phyloP scores from a whole-genome alignment of 73 alveolate species.

The Tetrahymena borealis region DNA sequence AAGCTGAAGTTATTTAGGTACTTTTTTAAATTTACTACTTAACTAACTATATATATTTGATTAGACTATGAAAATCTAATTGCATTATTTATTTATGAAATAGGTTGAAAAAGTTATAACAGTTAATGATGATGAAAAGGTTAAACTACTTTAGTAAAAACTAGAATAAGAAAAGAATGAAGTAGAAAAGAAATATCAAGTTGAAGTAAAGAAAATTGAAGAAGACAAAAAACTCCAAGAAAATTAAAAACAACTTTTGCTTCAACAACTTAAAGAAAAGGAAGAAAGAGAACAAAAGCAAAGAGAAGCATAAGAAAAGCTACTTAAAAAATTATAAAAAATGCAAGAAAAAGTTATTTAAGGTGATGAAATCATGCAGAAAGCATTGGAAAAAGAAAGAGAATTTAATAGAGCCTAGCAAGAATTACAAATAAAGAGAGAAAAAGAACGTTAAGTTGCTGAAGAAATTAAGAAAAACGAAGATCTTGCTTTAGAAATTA shows the following conservation, averaged over 20 bases:
- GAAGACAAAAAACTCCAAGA: constrained; percentile 71
- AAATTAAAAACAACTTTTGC: constrained; percentile 46
- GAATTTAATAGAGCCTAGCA: constrained; percentile 64
- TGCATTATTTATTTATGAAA: not conserved
- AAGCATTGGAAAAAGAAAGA: constrained; percentile 74
- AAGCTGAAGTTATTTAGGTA: not conserved
- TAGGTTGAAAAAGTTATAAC: constrained; percentile 69
- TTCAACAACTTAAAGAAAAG: constrained; percentile 59
- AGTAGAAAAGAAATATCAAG: constrained; percentile 57
- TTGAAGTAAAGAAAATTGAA: constrained; percentile 56
- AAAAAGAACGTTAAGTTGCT: constrained; percentile 29
- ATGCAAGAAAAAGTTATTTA: constrained; percentile 75
- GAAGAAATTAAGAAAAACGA: constrained; percentile 59
- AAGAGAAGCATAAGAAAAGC: constrained; percentile 54
- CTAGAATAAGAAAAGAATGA: constrained; percentile 73
- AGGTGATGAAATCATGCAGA: constrained; percentile 71
- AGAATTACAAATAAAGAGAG: constrained; percentile 55
- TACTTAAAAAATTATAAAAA: constrained; percentile 62
- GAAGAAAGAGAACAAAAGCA: constrained; percentile 61
- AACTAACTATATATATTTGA: not conserved
- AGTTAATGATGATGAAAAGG: constrained; percentile 73
- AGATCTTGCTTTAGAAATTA: constrained; percentile 47
- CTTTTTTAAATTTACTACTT: not conserved
- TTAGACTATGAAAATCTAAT: not conserved
- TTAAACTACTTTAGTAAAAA: constrained; percentile 58